Percentiles rank a stretch among this genome's conserved stretches.
Conservation (phyloP, 2,329 filamentous ascomycete genomes). For the Hymenoscyphus repandus region DNA sequence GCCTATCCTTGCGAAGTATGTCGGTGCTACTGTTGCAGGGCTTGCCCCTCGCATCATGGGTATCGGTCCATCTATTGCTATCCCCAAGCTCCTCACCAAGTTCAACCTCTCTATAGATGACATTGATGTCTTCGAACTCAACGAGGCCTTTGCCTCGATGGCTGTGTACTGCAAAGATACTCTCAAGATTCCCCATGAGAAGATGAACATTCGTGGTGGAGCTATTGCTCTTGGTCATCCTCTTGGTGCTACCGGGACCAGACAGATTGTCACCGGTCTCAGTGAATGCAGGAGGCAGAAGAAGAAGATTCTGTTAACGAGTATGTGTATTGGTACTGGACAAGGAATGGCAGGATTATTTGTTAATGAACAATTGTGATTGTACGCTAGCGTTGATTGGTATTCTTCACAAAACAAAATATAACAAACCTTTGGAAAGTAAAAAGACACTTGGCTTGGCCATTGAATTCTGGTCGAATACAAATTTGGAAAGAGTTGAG, state of each 20-base stretch:
- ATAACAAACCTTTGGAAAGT: no score
- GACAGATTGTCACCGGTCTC: conserved; percentile 84
- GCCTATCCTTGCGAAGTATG: conserved; percentile 91
- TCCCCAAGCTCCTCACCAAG: conserved; percentile 78
- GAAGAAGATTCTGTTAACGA: conserved; percentile 88
- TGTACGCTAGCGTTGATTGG: not conserved
- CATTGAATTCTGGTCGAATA: no score
- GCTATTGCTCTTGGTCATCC: conserved; percentile 82
- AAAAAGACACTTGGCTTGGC: no score
- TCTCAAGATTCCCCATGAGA: conserved; percentile 64
- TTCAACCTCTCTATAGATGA: conserved; percentile 75
- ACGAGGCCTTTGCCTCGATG: conserved; percentile 98
- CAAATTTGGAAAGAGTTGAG: no score
- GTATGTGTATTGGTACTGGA: conserved; percentile 76
- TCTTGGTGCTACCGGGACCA: conserved; percentile 69
- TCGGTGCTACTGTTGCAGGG: conserved; percentile 84
- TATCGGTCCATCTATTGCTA: conserved; percentile 71
- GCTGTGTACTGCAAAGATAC: conserved; percentile 83
- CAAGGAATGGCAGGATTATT: conserved; percentile 65
- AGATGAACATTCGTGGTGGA: conserved; percentile 77
- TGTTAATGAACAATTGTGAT: conserved; percentile 49
- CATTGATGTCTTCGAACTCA: conserved; percentile 86
- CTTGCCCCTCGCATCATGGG: conserved; percentile 95
- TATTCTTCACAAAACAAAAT: no score
- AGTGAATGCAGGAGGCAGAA: conserved; percentile 78